Base-by-base conservation (phyloP, 305 asterid genomes). In the Striga hermonthica region DNA sequence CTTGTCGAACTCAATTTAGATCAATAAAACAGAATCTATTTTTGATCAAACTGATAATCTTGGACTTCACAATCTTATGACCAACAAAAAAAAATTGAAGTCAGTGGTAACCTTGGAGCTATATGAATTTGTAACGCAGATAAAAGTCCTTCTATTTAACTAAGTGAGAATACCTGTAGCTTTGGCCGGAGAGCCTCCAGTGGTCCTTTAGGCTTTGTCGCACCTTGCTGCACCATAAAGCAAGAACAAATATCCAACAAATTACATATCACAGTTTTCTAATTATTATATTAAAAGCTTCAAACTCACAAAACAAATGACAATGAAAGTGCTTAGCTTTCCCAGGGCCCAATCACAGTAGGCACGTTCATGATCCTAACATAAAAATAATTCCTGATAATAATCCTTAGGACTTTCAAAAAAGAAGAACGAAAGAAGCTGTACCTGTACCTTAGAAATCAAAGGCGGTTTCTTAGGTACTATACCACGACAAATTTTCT, bases 291-390 rank as follows among this genome's bases (percentile, higher is more conserved):
- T 65, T 36, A 62, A 15, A 64, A 67, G 62, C 60, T 50, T 68
- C 48, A 56, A 47, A 35, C 50, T 70, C 34, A 50, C 62, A 69
- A 57, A 43, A 62, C 60, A 0, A 9, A 52, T 7, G 14, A 6
- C 15, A 1, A 76, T 14, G 44, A 67, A 65, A 66, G 8, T 40
- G 44, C 73, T 40, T 82, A 92, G 97, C 98, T 92, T 92, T 58
- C 97, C 97, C 72, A 92, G 79, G 79, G 97, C 98, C 98, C 98
- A 92, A 66, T 92, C 98, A 72, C 90, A 92, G 78, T 84, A 92
- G 52, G 98, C 98, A 66, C 97, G 97, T 64, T 92, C 98, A 49
- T 92, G 98, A 76, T 92, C 98, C 98, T 92, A 83, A 43, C 57
- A 76, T 66, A 34, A 65, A 75, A 71, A n/a, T n/a, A 37, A 65